Evolutionary conservation across 192 early-diverging fungal species (phyloP).

Genomic region (Entomortierella beljakovae): DNA sequence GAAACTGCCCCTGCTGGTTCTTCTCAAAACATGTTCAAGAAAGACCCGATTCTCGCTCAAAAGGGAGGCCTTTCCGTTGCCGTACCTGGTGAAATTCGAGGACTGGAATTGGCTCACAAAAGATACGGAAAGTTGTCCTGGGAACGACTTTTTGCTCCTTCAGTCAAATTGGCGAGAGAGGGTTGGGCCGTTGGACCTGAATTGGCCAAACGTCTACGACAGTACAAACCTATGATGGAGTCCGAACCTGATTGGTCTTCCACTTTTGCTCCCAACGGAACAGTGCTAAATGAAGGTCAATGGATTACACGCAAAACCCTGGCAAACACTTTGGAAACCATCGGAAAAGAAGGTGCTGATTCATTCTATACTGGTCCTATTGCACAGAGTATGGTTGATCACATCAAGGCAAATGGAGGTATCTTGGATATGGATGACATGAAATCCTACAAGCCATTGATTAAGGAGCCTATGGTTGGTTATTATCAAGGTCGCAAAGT

Average conservation of each 20-base stretch:
- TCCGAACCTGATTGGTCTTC: slow-evolving; percentile 55
- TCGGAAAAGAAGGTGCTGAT: slow-evolving; percentile 70
- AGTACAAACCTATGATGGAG: slow-evolving; percentile 23
- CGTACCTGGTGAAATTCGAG: slow-evolving; percentile 91
- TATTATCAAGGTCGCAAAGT: slow-evolving; percentile 82
- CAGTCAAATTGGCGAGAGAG: slow-evolving; percentile 78
- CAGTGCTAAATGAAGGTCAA: slow-evolving; percentile 75
- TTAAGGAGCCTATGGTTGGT: slow-evolving; percentile 68
- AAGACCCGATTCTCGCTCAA: slow-evolving; percentile 76
- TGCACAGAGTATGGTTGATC: slow-evolving; percentile 76
- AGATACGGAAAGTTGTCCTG: slow-evolving; percentile 87
- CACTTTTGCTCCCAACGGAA: slow-evolving; percentile 80
- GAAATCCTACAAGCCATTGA: slow-evolving; percentile 69
- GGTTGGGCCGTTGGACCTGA: slow-evolving; percentile 75
- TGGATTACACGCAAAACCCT: slow-evolving; percentile 67
- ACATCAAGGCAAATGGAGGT: slow-evolving; percentile 74
- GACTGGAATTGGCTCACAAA: slow-evolving; percentile 83
- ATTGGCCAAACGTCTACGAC: slow-evolving; percentile 50
- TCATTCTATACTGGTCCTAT: slow-evolving; percentile 69
- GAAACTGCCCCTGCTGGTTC: slow-evolving; percentile 85
- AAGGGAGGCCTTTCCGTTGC: slow-evolving; percentile 79
- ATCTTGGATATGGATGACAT: slow-evolving; percentile 84
- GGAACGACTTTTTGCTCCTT: slow-evolving; percentile 80
- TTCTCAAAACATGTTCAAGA: slow-evolving; percentile 82
- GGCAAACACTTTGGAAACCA: slow-evolving; percentile 71